These are phyloP conservation scores for Breynia disticha DNA, from an alignment of 441 rosid species.

Conservation along the genomic window DNA sequence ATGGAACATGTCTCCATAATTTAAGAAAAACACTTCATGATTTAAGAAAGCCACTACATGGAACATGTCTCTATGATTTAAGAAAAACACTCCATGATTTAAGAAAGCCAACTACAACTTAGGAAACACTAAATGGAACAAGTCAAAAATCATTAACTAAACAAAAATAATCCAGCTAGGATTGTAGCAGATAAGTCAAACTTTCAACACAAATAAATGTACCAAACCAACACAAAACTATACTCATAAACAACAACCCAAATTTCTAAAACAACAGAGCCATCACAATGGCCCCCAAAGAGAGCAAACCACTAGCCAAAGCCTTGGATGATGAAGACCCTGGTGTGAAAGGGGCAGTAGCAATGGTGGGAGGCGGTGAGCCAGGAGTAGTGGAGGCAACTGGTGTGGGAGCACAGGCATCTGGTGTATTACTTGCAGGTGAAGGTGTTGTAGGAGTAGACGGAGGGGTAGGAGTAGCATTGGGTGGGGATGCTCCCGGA, in stretches of 20 bases:
- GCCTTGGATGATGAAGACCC: constrained; percentile 18
- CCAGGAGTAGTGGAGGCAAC: constrained; percentile 6
- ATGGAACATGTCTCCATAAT: too few species aligned
- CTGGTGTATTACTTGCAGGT: neutral
- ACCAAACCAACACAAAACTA: neutral
- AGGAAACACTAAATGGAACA: too few species aligned
- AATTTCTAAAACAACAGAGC: constrained; percentile 12
- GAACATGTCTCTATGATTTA: too few species aligned
- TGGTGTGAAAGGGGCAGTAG: constrained; percentile 5
- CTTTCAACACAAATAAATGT: too few species aligned
- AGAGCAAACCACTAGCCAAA: constrained; percentile 13
- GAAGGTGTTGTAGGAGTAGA: constrained; percentile 17
- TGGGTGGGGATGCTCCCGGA: constrained; percentile 15
- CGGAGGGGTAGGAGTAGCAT: constrained; percentile 11
- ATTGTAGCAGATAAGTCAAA: too few species aligned
- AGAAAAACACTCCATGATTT: too few species aligned
- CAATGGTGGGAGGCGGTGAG: neutral
- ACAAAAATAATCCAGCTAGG: too few species aligned
- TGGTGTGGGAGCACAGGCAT: constrained; percentile 5
- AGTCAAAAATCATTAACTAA: too few species aligned
- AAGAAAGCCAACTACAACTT: too few species aligned
- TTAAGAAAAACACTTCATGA: too few species aligned
- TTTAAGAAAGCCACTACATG: too few species aligned
- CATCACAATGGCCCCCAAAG: constrained; percentile 4
- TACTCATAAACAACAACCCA: too few species aligned